These are phyloP conservation scores for Cercospora nicotianae DNA, from an alignment of 2,329 filamentous ascomycete species.

Conservation along the genomic window DNA sequence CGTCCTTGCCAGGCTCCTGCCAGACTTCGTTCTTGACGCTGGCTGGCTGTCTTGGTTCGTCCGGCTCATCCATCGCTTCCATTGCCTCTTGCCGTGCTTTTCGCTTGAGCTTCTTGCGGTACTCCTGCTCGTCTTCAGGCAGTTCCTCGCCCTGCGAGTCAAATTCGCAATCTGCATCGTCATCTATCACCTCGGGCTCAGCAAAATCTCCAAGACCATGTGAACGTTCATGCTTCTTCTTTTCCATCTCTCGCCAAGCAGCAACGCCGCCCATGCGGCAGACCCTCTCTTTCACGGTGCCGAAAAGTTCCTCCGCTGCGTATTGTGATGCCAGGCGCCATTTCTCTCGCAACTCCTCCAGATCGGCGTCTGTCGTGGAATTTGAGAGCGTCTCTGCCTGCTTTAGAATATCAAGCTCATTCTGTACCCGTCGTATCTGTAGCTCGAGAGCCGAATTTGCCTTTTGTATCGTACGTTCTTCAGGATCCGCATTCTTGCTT, in stretches of 20 bases:
- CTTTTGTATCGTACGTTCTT: slow-evolving; percentile 31
- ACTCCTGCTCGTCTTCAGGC: slow-evolving; percentile 45
- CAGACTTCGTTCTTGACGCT: slow-evolving; percentile 42
- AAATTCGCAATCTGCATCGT: slow-evolving; percentile 41
- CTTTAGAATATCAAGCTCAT: slow-evolving; percentile 52
- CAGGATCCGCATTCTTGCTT: slow-evolving; percentile 27
- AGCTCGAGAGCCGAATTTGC: slow-evolving; percentile 31
- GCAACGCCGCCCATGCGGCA: slow-evolving; percentile 63
- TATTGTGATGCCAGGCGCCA: slow-evolving; percentile 62
- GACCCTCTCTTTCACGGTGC: slow-evolving; percentile 59
- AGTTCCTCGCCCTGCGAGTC: slow-evolving; percentile 38
- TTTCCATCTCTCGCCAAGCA: slow-evolving; percentile 49
- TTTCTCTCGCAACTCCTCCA: slow-evolving; percentile 57
- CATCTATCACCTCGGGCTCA: slow-evolving; percentile 36
- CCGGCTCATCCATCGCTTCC: slow-evolving; percentile 36
- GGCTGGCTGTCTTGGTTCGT: slow-evolving; percentile 40
- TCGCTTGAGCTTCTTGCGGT: slow-evolving; percentile 51
- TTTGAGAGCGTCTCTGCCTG: slow-evolving; percentile 56
- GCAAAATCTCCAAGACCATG: slow-evolving; percentile 36
- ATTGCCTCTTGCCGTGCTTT: slow-evolving; percentile 51
- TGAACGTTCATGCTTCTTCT: slow-evolving; percentile 35
- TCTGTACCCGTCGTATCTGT: slow-evolving; percentile 44
- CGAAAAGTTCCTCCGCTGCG: slow-evolving; percentile 69
- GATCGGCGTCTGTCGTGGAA: slow-evolving; percentile 52
- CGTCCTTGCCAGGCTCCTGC: slow-evolving; percentile 40